Conservation (phyloP, 768 basidiomycete genomes). For the Amanita pseudoporphyria region DNA sequence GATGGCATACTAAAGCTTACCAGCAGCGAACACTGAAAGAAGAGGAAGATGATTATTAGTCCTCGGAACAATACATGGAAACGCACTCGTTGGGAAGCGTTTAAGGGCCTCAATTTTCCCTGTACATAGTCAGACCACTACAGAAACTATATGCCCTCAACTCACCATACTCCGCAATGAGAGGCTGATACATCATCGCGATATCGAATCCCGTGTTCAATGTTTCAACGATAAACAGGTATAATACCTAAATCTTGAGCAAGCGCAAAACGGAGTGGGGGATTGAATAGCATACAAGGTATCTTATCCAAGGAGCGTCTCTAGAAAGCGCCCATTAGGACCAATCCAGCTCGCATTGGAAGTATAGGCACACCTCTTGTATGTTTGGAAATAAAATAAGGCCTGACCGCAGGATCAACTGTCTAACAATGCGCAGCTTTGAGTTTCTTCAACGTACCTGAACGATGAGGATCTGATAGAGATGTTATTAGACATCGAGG, state of each 20-base stretch:
- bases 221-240: conserved; percentile 32
- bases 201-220: conserved; percentile 35
- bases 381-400: conserved; percentile 29
- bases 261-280: background rate
- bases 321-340: conserved; percentile 14
- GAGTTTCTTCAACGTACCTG: conserved; percentile 27
- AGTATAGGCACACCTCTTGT: conserved; percentile 22
- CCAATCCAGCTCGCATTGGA: background rate
- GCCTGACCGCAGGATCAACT: conserved; percentile 17
- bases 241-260: conserved; percentile 23
- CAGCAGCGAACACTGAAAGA: conserved; percentile 18
- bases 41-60: conserved; percentile 11
- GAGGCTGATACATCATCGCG: conserved; percentile 36
- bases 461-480: conserved; percentile 3
- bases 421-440: background rate
- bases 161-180: conserved; percentile 32
- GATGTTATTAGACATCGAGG: background rate
- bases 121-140: conserved; percentile 7
- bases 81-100: conserved; percentile 26
- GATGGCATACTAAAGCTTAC: conserved; percentile 7
- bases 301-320: conserved; percentile 32
- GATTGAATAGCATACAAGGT: conserved; percentile 20
- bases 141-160: background rate
- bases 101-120: conserved; percentile 23
- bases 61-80: background rate